Conservation (phyloP, 2,329 filamentous ascomycete genomes). For the Sarocladiaceae sp. region DNA sequence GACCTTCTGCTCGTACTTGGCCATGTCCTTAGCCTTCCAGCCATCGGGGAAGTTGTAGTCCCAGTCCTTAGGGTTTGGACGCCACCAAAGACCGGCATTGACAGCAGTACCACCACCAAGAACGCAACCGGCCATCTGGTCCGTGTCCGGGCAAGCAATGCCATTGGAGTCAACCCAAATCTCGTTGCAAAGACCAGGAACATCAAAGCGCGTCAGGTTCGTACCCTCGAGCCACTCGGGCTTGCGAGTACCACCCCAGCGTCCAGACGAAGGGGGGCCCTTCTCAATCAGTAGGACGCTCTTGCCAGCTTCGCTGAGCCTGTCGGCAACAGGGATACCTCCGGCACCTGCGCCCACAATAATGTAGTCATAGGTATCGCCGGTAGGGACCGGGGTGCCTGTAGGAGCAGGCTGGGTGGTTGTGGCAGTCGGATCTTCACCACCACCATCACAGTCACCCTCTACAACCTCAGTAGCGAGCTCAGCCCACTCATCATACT, state of each 20-base stretch:
- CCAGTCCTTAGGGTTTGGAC: constrained; percentile 60
- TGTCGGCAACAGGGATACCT: constrained; percentile 54
- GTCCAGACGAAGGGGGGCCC: constrained; percentile 55
- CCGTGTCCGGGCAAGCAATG: constrained; percentile 62
- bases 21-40: constrained; percentile 62
- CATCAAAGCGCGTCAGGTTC: constrained; percentile 63
- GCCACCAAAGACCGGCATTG: constrained; percentile 65
- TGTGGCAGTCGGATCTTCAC: constrained; percentile 18
- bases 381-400: constrained; percentile 24
- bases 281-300: constrained; percentile 59
- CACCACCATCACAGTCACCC: constrained; percentile 24
- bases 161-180: constrained; percentile 59
- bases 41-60: constrained; percentile 66
- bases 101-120: constrained; percentile 61
- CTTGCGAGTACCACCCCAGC: constrained; percentile 56
- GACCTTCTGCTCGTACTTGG: constrained; percentile 50
- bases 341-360: constrained; percentile 57
- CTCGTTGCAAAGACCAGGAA: constrained; percentile 65
- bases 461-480: constrained; percentile 34
- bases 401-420: constrained; percentile 17
- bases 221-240: constrained; percentile 56
- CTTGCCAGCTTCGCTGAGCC: constrained; percentile 52
- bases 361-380: constrained; percentile 52
- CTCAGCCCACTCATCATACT: constrained; percentile 37
- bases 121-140: constrained; percentile 66